Evolutionary conservation across 108 stramenopile genomes (phyloP).

Genomic region (Aurantiochytrium sp.): DNA sequence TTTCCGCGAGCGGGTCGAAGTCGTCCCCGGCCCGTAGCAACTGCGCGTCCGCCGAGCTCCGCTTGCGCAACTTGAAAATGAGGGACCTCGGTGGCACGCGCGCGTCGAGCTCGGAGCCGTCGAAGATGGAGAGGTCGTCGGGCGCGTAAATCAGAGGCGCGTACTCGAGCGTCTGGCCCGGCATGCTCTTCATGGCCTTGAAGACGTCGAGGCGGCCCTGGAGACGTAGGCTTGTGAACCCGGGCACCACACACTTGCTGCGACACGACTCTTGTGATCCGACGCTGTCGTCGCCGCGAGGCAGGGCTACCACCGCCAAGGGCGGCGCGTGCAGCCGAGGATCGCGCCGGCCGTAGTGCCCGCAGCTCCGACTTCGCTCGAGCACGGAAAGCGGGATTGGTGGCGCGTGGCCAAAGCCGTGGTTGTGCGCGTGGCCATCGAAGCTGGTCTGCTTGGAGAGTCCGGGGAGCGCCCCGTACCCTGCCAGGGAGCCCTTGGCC

Average conservation of each 20-base stretch:
- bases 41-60: too few species aligned
- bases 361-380: neutral
- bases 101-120: neutral
- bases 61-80: too few species aligned
- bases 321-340: neutral
- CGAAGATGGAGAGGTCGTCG: neutral
- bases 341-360: neutral
- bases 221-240: neutral
- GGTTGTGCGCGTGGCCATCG: neutral
- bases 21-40: too few species aligned
- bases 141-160: neutral
- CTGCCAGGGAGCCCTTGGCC: too few species aligned
- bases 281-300: neutral
- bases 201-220: neutral
- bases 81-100: too few species aligned
- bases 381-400: neutral
- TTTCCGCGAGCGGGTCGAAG: too few species aligned
- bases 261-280: neutral
- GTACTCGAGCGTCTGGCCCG: neutral
- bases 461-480: too few species aligned
- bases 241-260: slow-evolving; percentile 1
- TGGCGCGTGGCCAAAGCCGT: neutral
- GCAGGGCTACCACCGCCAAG: neutral
- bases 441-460: too few species aligned
- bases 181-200: neutral